Evolutionary conservation across 1,139 yeast species (phyloP).

Genomic region (Diutina pseudorugosa): DNA sequence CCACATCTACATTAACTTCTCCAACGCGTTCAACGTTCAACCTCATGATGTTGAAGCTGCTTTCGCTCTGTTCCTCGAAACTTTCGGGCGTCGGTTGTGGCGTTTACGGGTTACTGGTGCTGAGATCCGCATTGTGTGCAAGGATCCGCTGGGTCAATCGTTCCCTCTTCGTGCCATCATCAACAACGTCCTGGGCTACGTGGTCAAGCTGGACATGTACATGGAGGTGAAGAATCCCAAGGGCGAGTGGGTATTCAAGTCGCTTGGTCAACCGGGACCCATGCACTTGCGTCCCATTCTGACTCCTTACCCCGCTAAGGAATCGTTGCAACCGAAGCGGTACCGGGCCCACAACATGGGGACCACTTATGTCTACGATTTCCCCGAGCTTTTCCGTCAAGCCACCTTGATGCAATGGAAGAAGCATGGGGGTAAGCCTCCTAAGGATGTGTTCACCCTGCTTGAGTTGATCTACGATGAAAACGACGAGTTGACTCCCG

Average conservation of each 20-base stretch:
- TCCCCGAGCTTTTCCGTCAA: slow-evolving; percentile 97
- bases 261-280: slow-evolving; percentile 86
- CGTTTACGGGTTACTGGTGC: slow-evolving; percentile 95
- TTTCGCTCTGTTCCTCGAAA: slow-evolving; percentile 92
- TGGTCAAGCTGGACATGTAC: slow-evolving; percentile 88
- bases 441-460: slow-evolving; percentile 68
- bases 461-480: slow-evolving; percentile 77
- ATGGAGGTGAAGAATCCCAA: slow-evolving; percentile 85
- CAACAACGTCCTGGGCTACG: slow-evolving; percentile 93
- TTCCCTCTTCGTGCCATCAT: slow-evolving; percentile 95
- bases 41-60: slow-evolving; percentile 97
- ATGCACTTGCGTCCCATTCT: slow-evolving; percentile 96
- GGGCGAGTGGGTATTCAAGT: slow-evolving; percentile 95
- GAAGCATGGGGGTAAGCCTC: slow-evolving; percentile 41
- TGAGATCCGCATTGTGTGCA: slow-evolving; percentile 90
- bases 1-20: slow-evolving; percentile 91
- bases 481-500: slow-evolving; percentile 73
- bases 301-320: slow-evolving; percentile 95
- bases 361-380: slow-evolving; percentile 93
- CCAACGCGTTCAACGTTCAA: slow-evolving; percentile 85
- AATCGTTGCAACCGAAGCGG: slow-evolving; percentile 95
- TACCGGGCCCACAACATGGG: slow-evolving; percentile 98
- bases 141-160: slow-evolving; percentile 83
- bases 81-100: slow-evolving; percentile 96
- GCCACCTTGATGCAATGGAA: slow-evolving; percentile 83